Evolutionary conservation across 1,284 basidiomycete genomes (phyloP).

Genomic region (Apiotrichum brassicae): DNA sequence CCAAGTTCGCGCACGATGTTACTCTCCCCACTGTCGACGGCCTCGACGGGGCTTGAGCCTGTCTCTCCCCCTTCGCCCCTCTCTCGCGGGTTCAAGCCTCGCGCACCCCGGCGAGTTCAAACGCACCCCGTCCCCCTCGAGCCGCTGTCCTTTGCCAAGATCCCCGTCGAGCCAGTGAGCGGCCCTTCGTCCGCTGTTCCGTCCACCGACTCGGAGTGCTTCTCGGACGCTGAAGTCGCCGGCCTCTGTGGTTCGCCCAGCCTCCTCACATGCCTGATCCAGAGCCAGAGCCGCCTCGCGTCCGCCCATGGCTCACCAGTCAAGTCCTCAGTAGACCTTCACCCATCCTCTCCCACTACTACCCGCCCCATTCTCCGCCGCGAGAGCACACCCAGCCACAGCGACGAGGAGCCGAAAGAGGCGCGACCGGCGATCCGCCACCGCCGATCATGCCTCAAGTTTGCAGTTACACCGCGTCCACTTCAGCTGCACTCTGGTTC

Average conservation of each 20-base stretch:
- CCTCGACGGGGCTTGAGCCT: too few relatives aligned
- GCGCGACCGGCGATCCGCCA: background rate
- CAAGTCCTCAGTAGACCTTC: background rate
- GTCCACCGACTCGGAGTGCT: slow-evolving; percentile 14
- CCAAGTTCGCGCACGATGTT: too few relatives aligned
- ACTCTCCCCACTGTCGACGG: too few relatives aligned
- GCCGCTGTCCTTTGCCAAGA: slow-evolving; percentile 17
- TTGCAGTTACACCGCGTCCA: slow-evolving; percentile 18
- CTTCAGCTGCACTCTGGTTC: slow-evolving; percentile 7
- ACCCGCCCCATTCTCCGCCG: slow-evolving; percentile 16
- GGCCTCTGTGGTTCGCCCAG: slow-evolving; percentile 14
- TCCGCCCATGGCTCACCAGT: background rate
- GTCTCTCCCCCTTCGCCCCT: too few relatives aligned
- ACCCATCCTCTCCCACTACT: too few relatives aligned
- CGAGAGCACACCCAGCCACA: background rate
- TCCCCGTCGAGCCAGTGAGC: slow-evolving; percentile 6
- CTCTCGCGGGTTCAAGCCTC: too few relatives aligned
- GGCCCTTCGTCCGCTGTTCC: background rate
- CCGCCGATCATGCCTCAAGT: slow-evolving; percentile 19
- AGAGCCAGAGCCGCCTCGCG: slow-evolving; percentile 7
- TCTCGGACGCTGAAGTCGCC: slow-evolving; percentile 1
- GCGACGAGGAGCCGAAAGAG: background rate
- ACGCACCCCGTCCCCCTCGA: slow-evolving; percentile 4
- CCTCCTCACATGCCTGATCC: slow-evolving; percentile 20
- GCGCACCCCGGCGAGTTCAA: too few relatives aligned